Conservation (phyloP, 257 asterid species). For the Solanum pinnatisectum region DNA sequence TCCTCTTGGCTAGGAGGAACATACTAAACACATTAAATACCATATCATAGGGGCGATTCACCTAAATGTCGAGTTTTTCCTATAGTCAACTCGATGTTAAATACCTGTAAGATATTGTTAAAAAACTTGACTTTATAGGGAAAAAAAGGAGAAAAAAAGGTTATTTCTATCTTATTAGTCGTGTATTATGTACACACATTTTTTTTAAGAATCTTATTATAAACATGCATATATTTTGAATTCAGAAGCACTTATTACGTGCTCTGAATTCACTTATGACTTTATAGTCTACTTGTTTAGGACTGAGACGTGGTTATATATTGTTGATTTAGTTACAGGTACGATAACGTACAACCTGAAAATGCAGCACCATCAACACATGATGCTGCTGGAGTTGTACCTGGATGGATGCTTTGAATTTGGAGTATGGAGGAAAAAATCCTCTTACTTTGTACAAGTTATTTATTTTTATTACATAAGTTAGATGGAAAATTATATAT, state of each 20-base stretch:
- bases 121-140: not conserved
- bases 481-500: not conserved
- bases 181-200: not conserved
- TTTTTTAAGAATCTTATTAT: not conserved
- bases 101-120: not conserved
- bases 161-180: not conserved
- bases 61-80: not conserved
- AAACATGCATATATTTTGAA: not conserved
- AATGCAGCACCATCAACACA: constrained; percentile 9
- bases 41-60: not conserved
- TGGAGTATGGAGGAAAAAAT: not conserved
- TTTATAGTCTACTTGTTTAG: not conserved
- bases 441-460: not conserved
- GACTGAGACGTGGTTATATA: not conserved
- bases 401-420: constrained; percentile 9
- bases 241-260: not conserved
- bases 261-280: not conserved
- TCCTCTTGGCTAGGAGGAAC: not conserved
- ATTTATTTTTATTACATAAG: too few species aligned
- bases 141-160: not conserved
- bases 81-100: not conserved
- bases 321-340: not conserved
- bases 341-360: constrained; percentile 7
- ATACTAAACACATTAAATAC: not conserved
- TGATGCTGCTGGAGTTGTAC: constrained; percentile 21